Base-by-base conservation (phyloP, 441 rosid species). In the Cnidoscolus chayamansa region DNA sequence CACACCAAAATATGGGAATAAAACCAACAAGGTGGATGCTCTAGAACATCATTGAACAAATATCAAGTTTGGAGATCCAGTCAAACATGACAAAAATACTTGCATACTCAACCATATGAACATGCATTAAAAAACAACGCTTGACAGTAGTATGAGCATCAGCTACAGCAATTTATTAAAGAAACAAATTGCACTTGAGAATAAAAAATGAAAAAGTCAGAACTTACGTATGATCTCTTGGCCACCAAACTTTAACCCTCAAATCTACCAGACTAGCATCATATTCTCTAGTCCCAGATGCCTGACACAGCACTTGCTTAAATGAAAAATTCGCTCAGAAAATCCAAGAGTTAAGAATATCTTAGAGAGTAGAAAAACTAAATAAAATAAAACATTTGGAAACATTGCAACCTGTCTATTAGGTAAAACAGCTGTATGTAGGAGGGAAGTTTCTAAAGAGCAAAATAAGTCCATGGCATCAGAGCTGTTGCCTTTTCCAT, bases 201-300 rank as follows among this genome's bases (percentile, higher is more conserved):
- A 15, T 25, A 30, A 55, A 68, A 17, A 56, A 66, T 60, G 58
- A 72, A 72, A 51, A 75, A 67, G 37, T 62, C 20, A 61, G 58
- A 64, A 76, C 96, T 85, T 78, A 96, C 99, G 25, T 45, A 12
- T 57, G 72, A 86, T 96, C 99, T 31, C 72, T 37, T n/a, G 99
- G 98, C 99, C 99, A 96, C 94, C 95, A 96, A 62, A 96, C 93
- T 83, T 83, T 83, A 73, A 96, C 78, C 83, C 79, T 94, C 19
- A 81, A 66, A 62, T 98, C 98, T 80, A 94, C 88, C 69, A 94
- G 74, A 71, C 70, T 81, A 65, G 83, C 87, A 45, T 79, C 92
- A 75, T 65, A 67, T 55, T 67, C 86, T 77, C 71, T 72, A 56
- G 69, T 70, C 72, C 77, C 86, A 80, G 98, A 77, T 61, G 74